Conservation (phyloP, 805 yeast species). For the Ogataea trehalophila region DNA sequence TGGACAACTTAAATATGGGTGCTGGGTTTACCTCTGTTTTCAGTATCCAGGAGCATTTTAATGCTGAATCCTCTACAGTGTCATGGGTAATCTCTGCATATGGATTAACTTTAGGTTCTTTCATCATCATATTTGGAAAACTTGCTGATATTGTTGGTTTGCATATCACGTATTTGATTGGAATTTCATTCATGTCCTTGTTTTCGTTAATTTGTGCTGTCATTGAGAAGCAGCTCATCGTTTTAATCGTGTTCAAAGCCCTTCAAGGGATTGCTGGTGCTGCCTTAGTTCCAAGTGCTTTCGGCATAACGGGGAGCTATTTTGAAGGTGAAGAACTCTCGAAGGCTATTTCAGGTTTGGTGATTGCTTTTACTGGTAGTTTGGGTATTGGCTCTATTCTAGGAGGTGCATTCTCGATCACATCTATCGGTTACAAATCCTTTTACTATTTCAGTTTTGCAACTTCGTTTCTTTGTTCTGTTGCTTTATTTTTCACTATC, state of each 20-base stretch:
- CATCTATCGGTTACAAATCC: conserved; percentile 36
- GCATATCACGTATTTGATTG: conserved; percentile 25
- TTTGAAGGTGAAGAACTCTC: conserved; percentile 14
- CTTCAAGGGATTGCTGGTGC: conserved; percentile 43
- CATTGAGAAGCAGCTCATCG: conserved; percentile 30
- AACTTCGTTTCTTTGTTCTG: conserved; percentile 11
- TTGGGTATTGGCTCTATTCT: conserved; percentile 35
- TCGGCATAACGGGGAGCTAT: conserved; percentile 20
- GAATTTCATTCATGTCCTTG: conserved; percentile 14
- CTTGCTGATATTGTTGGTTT: conserved; percentile 39
- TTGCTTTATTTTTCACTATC: conserved; percentile 19
- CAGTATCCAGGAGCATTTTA: conserved; percentile 33
- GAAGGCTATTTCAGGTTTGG: conserved; percentile 11
- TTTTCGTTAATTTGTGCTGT: conserved; percentile 33
- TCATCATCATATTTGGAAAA: conserved; percentile 39
- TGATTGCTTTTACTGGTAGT: conserved; percentile 22
- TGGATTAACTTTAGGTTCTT: conserved; percentile 40
- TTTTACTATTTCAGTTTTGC: conserved; percentile 37
- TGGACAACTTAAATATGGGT: conserved; percentile 26
- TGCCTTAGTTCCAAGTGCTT: conserved; percentile 32
- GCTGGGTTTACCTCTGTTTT: conserved; percentile 20
- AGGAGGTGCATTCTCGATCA: conserved; percentile 40
- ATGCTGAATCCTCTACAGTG: conserved; percentile 31
- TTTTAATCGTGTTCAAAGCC: conserved; percentile 38
- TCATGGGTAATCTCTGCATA: conserved; percentile 41